Evolutionary conservation across 2,329 filamentous ascomycete species (phyloP).

Genomic region (Aspergillaceae sp.): DNA sequence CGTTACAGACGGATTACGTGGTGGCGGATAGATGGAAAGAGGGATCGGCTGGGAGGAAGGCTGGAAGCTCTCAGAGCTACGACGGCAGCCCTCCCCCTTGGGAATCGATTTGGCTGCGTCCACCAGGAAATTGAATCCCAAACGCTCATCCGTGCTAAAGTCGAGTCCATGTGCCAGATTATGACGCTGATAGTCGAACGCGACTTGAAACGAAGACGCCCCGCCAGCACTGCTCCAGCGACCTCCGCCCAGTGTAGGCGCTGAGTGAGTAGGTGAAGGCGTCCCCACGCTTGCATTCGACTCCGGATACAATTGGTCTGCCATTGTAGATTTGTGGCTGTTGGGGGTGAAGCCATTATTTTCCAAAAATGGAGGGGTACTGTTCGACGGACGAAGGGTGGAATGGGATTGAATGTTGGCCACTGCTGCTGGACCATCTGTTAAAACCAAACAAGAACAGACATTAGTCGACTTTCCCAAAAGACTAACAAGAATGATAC

Average conservation of each 20-base stretch:
- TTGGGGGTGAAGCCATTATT: slow-evolving; percentile 14
- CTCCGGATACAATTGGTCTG: slow-evolving; percentile 22
- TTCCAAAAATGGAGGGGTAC: slow-evolving; percentile 20
- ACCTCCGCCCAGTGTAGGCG: slow-evolving; percentile 13
- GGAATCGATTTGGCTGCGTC: slow-evolving; percentile 50
- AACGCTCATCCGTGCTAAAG: slow-evolving; percentile 51
- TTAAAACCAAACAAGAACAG: not conserved
- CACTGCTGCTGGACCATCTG: slow-evolving; percentile 3
- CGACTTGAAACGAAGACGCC: slow-evolving; percentile 28
- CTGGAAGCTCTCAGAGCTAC: slow-evolving; percentile 18
- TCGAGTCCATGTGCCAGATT: slow-evolving; percentile 48
- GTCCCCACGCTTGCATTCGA: slow-evolving; percentile 21
- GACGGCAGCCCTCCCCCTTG: slow-evolving; percentile 42
- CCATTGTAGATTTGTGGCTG: slow-evolving; percentile 9
- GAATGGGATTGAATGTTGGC: slow-evolving; percentile 9
- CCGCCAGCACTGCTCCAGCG: slow-evolving; percentile 16
- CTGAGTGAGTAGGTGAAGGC: slow-evolving; percentile 22
- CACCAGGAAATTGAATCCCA: slow-evolving; percentile 66
- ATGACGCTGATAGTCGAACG: slow-evolving; percentile 36
- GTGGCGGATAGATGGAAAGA: slow-evolving; percentile 16
- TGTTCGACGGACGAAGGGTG: slow-evolving; percentile 11
- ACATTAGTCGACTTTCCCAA: not conserved
- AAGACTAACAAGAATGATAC: not conserved
- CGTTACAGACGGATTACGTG: slow-evolving; percentile 13
- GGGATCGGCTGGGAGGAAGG: slow-evolving; percentile 11